Conservation (phyloP, 139 green algal species). For the Picochlorum sp. region DNA sequence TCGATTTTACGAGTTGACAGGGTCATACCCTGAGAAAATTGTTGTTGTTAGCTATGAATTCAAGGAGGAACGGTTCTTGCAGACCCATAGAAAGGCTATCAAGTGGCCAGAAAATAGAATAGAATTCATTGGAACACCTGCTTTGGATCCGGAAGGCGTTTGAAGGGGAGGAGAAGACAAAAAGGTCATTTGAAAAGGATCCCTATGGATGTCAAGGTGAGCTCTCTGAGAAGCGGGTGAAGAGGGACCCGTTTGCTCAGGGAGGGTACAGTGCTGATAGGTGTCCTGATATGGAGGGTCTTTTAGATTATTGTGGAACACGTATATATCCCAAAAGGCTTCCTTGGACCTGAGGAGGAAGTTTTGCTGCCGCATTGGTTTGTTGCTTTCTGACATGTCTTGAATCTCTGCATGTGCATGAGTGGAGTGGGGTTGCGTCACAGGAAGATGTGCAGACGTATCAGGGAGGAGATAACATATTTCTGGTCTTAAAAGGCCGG, state of each 20-base stretch:
- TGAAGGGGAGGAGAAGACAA: conserved; percentile 43
- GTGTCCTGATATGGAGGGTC: conserved; percentile 50
- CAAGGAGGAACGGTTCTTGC: conserved; percentile 68
- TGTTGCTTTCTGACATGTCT: too few relatives aligned
- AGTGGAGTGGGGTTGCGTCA: too few relatives aligned
- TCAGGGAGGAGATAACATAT: too few relatives aligned
- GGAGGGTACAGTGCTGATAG: conserved; percentile 41
- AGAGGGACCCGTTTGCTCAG: conserved; percentile 61
- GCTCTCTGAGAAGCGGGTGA: conserved; percentile 47
- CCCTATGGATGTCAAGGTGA: conserved; percentile 61
- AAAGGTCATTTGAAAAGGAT: conserved; percentile 46
- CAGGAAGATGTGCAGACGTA: too few relatives aligned
- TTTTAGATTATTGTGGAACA: conserved; percentile 46
- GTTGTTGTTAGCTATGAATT: conserved; percentile 84
- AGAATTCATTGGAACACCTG: conserved; percentile 66
- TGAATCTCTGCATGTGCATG: too few relatives aligned
- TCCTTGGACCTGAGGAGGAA: background rate
- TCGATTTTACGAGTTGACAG: conserved; percentile 63
- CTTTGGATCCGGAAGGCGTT: conserved; percentile 31
- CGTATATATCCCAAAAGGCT: background rate
- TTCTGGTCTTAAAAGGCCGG: too few relatives aligned
- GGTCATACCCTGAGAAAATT: conserved; percentile 66
- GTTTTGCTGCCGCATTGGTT: too few relatives aligned
- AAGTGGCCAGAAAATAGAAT: conserved; percentile 55
- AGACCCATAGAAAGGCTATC: conserved; percentile 66